Evolutionary conservation across 371 early-diverging fungal genomes (phyloP).

Genomic region (Mortierella sp.): DNA sequence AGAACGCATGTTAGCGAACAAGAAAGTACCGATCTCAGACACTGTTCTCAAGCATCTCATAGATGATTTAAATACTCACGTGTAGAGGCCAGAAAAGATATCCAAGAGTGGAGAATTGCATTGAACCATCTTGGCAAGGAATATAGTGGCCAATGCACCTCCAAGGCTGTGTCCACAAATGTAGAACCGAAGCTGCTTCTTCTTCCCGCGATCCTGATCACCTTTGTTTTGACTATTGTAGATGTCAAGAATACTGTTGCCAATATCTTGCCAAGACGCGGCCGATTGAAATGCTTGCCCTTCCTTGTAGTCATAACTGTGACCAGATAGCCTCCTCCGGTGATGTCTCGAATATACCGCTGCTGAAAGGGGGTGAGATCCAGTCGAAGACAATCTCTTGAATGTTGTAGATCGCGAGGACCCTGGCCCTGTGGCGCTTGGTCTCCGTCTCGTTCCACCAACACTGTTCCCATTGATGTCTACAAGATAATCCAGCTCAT

Average conservation of each 20-base stretch:
- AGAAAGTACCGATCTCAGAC: background rate
- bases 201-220: slow-evolving; percentile 39
- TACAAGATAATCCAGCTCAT: slow-evolving; percentile 16
- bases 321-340: slow-evolving; percentile 23
- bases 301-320: slow-evolving; percentile 23
- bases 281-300: slow-evolving; percentile 14
- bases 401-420: slow-evolving; percentile 1
- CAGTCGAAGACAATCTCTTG: slow-evolving; percentile 16
- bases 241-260: slow-evolving; percentile 44
- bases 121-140: slow-evolving; percentile 69
- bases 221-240: slow-evolving; percentile 40
- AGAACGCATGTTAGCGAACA: background rate
- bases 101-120: slow-evolving; percentile 62
- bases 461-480: slow-evolving; percentile 2
- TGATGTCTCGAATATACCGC: slow-evolving; percentile 8
- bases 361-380: background rate
- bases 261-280: slow-evolving; percentile 31
- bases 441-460: slow-evolving; percentile 8
- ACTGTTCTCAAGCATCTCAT: background rate
- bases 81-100: slow-evolving; percentile 66
- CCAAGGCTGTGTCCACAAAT: slow-evolving; percentile 49
- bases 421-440: slow-evolving; percentile 10
- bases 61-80: slow-evolving; percentile 31
- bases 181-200: slow-evolving; percentile 50
- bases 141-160: slow-evolving; percentile 54